phyloP scores from a whole-genome alignment of 768 basidiomycete genomes.

The Mycena leptocephala region DNA sequence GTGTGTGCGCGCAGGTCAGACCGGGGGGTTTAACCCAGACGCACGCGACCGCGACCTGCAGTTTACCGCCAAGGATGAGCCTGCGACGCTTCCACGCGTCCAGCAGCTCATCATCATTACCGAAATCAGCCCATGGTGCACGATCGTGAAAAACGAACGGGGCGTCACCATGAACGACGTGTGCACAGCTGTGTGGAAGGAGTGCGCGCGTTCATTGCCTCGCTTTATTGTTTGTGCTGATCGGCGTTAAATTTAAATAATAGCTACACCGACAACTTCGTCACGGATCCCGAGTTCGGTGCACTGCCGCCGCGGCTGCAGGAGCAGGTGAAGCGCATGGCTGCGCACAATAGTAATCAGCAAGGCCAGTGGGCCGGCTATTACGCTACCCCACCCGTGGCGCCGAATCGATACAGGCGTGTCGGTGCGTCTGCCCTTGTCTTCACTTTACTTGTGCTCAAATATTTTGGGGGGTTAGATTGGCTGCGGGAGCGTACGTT shows the following conservation, averaged over 20 bases:
- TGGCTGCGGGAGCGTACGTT: slow-evolving; percentile 84
- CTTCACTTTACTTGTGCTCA: slow-evolving; percentile 3
- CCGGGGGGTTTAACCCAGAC: slow-evolving; percentile 74
- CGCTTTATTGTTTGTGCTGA: background rate
- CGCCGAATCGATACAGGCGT: slow-evolving; percentile 70
- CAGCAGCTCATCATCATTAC: slow-evolving; percentile 73
- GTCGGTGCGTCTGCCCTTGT: slow-evolving; percentile 61
- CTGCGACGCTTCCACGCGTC: slow-evolving; percentile 80
- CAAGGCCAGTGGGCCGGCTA: slow-evolving; percentile 46
- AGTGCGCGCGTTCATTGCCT: slow-evolving; percentile 63
- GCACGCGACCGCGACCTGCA: slow-evolving; percentile 74
- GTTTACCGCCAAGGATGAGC: slow-evolving; percentile 70
- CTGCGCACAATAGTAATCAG: slow-evolving; percentile 61
- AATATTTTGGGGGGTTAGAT: slow-evolving; percentile 70
- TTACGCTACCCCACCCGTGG: slow-evolving; percentile 66
- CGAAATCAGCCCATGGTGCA: slow-evolving; percentile 83
- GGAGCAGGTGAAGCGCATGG: slow-evolving; percentile 79
- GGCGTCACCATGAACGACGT: slow-evolving; percentile 87
- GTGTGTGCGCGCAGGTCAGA: slow-evolving; percentile 66
- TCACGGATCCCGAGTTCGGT: slow-evolving; percentile 78
- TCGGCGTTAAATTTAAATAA: background rate
- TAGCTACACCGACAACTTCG: slow-evolving; percentile 80
- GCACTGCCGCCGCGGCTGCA: slow-evolving; percentile 76
- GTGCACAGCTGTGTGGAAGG: slow-evolving; percentile 80
- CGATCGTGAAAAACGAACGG: slow-evolving; percentile 76